phyloP scores from a whole-genome alignment of 108 stramenopile species.

The Tribonema minus region DNA sequence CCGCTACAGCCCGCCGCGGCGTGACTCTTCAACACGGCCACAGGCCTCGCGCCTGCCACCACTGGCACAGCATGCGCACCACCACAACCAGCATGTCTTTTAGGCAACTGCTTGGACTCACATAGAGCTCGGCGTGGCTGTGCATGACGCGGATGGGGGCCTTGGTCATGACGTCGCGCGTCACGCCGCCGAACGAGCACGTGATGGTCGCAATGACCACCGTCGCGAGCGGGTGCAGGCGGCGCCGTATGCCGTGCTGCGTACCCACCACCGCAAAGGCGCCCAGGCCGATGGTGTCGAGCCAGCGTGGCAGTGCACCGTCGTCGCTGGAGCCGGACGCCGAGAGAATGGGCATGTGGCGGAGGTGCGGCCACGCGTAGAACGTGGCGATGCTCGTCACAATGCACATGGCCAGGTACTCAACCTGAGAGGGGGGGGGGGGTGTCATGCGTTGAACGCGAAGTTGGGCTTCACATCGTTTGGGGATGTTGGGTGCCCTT shows the following conservation, averaged over 20 bases:
- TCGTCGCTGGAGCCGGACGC: constrained; percentile 9
- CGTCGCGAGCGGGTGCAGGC: constrained; percentile 10
- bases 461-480: no score
- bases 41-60: no score
- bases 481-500: background rate
- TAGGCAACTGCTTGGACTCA: no score
- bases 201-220: constrained; percentile 16
- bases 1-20: no score
- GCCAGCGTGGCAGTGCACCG: constrained; percentile 7
- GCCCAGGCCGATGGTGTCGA: constrained; percentile 29
- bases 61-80: no score
- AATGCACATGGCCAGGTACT: constrained; percentile 29
- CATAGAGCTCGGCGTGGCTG: constrained; percentile 25
- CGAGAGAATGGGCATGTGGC: constrained; percentile 1
- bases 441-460: no score
- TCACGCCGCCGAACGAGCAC: constrained; percentile 20
- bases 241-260: constrained; percentile 29
- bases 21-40: no score
- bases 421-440: constrained; percentile 2
- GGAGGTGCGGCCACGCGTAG: constrained; percentile 7
- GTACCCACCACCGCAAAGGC: constrained; percentile 29
- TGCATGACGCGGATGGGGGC: constrained; percentile 4
- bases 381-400: constrained; percentile 9
- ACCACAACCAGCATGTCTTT: no score
- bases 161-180: constrained; percentile 15